Conservation (phyloP, 345 rosid species). For the Hirschfeldia incana region DNA sequence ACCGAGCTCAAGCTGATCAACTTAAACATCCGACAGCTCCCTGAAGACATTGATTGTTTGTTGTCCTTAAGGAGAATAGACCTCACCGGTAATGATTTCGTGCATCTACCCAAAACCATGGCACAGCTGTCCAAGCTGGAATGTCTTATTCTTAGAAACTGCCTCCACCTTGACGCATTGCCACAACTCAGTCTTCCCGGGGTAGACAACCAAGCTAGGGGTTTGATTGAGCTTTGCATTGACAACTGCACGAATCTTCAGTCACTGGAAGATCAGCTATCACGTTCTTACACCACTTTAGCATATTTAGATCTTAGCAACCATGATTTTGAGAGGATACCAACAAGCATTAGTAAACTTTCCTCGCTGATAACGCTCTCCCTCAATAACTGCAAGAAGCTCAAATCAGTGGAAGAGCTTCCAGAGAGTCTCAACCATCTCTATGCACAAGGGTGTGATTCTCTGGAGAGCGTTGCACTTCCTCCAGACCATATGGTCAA, state of each 20-base stretch:
- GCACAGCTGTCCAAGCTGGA: no score
- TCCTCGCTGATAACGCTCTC: not conserved
- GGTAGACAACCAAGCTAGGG: no score
- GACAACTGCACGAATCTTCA: not conserved
- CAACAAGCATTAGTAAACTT: not conserved
- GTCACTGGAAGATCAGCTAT: no score
- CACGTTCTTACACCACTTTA: not conserved
- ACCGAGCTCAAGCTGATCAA: no score
- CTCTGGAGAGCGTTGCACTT: not conserved
- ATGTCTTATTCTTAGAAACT: no score
- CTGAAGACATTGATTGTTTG: no score
- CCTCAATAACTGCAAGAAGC: constrained; percentile 22
- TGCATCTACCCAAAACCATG: no score
- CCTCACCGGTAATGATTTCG: no score
- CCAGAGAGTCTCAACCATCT: constrained; percentile 8
- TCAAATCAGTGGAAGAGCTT: constrained; percentile 5
- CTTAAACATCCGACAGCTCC: no score
- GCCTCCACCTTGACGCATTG: no score
- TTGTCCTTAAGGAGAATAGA: no score
- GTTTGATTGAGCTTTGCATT: not conserved
- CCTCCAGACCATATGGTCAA: not conserved
- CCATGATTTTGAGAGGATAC: not conserved
- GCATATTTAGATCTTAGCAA: constrained; percentile 1
- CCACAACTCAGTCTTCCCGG: no score
- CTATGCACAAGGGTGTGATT: constrained; percentile 20